Evolutionary conservation across 345 rosid genomes (phyloP).

Genomic region (Rhizophora mangle): DNA sequence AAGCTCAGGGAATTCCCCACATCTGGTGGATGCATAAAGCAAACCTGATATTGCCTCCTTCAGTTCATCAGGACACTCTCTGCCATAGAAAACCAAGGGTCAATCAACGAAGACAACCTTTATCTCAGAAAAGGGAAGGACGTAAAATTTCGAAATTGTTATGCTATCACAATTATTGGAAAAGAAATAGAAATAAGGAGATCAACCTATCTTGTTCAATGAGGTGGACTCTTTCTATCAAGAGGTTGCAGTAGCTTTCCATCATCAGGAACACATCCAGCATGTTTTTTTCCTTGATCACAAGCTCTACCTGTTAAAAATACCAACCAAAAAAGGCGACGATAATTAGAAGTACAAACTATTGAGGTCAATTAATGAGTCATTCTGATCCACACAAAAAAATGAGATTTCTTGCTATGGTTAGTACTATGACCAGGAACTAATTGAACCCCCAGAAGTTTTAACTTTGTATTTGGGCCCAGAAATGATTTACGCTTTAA

Average conservation of each 20-base stretch:
- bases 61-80: constrained; percentile 79
- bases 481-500: no score
- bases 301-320: constrained; percentile 51
- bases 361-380: no score
- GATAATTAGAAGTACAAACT: background rate
- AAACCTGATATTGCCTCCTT: constrained; percentile 68
- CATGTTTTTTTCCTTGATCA: constrained; percentile 65
- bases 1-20: constrained; percentile 93
- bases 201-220: constrained; percentile 51
- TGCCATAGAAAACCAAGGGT: constrained; percentile 10
- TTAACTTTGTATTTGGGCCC: no score
- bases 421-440: no score
- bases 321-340: background rate
- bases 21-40: constrained; percentile 69
- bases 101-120: no score
- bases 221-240: constrained; percentile 61
- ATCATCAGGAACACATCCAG: constrained; percentile 59
- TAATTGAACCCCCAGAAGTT: no score
- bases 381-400: no score
- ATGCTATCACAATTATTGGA: background rate
- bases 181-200: no score
- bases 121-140: no score
- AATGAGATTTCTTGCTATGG: no score
- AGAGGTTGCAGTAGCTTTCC: constrained; percentile 59
- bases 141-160: no score